These are phyloP conservation scores for Pseudopyricularia cyperi DNA, from an alignment of 2,329 filamentous ascomycete genomes.

Conservation along the genomic window DNA sequence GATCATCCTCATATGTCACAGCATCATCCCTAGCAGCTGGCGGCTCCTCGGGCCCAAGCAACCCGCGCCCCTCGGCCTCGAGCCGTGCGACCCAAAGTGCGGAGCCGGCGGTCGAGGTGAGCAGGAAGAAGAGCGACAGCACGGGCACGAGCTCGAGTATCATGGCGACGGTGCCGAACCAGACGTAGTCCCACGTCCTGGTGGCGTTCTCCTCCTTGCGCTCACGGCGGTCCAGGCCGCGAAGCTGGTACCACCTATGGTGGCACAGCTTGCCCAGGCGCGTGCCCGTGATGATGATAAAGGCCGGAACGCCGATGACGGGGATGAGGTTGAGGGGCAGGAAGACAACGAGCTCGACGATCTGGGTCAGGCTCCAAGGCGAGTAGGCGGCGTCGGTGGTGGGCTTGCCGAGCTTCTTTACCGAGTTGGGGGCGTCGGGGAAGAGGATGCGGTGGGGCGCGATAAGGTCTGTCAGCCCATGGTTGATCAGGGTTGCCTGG, in stretches of 20 bases:
- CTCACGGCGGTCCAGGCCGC: slow-evolving; percentile 61
- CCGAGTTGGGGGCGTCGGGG: slow-evolving; percentile 54
- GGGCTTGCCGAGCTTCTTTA: slow-evolving; percentile 73
- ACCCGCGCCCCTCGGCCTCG: slow-evolving; percentile 40
- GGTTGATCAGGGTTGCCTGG: slow-evolving; percentile 59
- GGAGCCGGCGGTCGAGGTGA: slow-evolving; percentile 75
- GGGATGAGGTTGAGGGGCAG: slow-evolving; percentile 82
- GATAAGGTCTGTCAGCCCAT: slow-evolving; percentile 57
- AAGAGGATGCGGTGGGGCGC: slow-evolving; percentile 52
- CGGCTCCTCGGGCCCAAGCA: slow-evolving; percentile 25
- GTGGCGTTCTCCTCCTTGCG: slow-evolving; percentile 55
- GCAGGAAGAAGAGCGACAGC: slow-evolving; percentile 84
- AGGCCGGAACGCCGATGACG: slow-evolving; percentile 68
- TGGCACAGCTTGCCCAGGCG: slow-evolving; percentile 80
- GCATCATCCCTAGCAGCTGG: slow-evolving; percentile 49
- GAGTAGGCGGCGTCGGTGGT: slow-evolving; percentile 66
- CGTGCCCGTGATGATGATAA: slow-evolving; percentile 78
- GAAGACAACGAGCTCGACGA: slow-evolving; percentile 67
- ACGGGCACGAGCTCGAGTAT: slow-evolving; percentile 77
- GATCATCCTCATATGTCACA: slow-evolving; percentile 18
- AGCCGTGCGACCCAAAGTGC: slow-evolving; percentile 76
- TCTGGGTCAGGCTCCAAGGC: slow-evolving; percentile 85
- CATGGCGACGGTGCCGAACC: slow-evolving; percentile 73
- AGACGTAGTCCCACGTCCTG: slow-evolving; percentile 72
- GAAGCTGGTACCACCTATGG: slow-evolving; percentile 78